A percentile compares a stretch with the other conserved stretches of the same genome.
phyloP scores from a whole-genome alignment of 371 early-diverging fungal species.

The Scutellospora calospora region DNA sequence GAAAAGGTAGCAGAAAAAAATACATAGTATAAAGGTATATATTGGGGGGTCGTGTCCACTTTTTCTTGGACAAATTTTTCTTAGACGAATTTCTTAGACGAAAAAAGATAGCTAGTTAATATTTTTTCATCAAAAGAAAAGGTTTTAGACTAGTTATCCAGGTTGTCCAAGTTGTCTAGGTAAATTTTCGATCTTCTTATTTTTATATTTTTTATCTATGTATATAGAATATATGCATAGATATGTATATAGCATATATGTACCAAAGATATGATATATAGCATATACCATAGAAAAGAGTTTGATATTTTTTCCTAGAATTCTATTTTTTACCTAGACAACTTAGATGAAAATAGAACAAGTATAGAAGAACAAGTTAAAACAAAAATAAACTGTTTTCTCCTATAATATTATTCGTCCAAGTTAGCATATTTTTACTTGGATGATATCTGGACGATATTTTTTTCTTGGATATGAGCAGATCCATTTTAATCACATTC shows the following conservation, averaged over 20 bases:
- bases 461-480: constrained; percentile 15
- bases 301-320: constrained; percentile 26
- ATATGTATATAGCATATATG: too few species aligned
- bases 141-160: too few species aligned
- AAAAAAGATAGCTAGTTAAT: too few species aligned
- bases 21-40: neutral
- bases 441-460: neutral
- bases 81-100: too few species aligned
- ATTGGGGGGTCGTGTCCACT: neutral
- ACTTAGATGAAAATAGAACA: constrained; percentile 27
- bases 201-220: too few species aligned
- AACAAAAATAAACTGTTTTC: constrained; percentile 15
- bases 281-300: constrained; percentile 23
- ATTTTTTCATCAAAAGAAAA: too few species aligned
- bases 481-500: constrained; percentile 11
- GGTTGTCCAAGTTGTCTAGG: too few species aligned
- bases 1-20: neutral
- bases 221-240: too few species aligned
- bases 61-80: too few species aligned
- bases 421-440: constrained; percentile 15
- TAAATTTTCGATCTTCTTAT: too few species aligned
- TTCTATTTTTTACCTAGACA: constrained; percentile 24
- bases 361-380: constrained; percentile 36
- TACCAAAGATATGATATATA: constrained; percentile 2
- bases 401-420: neutral